Conservation (phyloP, 2,329 filamentous ascomycete species). For the Paracamarosporium sp. region DNA sequence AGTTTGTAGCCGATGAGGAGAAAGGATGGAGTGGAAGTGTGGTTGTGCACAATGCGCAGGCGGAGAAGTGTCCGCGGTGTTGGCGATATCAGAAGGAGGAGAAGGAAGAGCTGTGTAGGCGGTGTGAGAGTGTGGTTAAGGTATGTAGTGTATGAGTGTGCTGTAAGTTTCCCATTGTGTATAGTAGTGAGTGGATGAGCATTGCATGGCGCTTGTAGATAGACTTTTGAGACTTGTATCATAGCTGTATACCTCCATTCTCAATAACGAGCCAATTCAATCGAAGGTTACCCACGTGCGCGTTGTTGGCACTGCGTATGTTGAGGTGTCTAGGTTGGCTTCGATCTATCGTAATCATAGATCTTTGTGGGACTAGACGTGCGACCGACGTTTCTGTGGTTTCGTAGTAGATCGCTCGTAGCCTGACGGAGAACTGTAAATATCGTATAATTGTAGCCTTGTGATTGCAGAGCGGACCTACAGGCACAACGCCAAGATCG, state of each 20-base stretch:
- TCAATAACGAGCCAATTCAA: too few relatives aligned
- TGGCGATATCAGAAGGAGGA: slow-evolving; percentile 83
- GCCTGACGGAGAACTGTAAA: too few relatives aligned
- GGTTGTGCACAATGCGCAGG: slow-evolving; percentile 52
- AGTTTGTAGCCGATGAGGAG: slow-evolving; percentile 37
- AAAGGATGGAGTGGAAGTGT: slow-evolving; percentile 26
- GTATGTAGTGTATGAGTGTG: slow-evolving; percentile 2
- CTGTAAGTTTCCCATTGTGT: not conserved
- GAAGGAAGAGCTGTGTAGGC: slow-evolving; percentile 70
- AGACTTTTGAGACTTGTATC: not conserved
- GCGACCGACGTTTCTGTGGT: too few relatives aligned
- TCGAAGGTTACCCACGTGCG: too few relatives aligned
- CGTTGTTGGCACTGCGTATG: too few relatives aligned
- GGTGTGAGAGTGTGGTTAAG: slow-evolving; percentile 73
- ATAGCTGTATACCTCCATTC: not conserved
- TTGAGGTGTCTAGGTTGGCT: too few relatives aligned
- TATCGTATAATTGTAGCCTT: too few relatives aligned
- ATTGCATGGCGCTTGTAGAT: not conserved
- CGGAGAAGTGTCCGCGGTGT: slow-evolving; percentile 82
- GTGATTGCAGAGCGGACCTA: too few relatives aligned
- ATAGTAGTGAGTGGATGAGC: not conserved
- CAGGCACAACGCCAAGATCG: too few relatives aligned
- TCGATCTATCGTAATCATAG: too few relatives aligned
- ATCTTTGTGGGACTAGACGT: too few relatives aligned
- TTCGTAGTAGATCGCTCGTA: too few relatives aligned